phyloP scores from a whole-genome alignment of 1,284 basidiomycete species.

The Sanguinoderma infundibulare region DNA sequence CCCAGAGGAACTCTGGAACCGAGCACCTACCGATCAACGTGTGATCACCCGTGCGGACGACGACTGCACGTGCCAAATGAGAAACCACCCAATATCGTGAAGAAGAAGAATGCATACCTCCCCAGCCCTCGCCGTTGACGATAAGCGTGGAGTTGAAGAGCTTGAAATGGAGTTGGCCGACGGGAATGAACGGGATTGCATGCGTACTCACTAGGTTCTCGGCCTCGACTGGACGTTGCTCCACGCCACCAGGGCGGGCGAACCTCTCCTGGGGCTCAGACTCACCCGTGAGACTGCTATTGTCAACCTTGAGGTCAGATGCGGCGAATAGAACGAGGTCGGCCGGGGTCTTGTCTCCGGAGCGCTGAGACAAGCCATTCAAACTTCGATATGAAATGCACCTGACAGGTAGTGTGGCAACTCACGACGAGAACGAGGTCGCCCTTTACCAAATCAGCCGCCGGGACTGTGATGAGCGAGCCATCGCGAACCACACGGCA shows the following conservation, averaged over 20 bases:
- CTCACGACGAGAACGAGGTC: constrained; percentile 68
- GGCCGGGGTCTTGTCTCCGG: constrained; percentile 73
- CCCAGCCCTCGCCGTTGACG: constrained; percentile 72
- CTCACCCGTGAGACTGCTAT: constrained; percentile 72
- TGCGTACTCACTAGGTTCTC: constrained; percentile 57
- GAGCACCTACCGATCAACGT: constrained; percentile 58
- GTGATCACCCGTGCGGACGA: constrained; percentile 69
- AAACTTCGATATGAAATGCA: neutral
- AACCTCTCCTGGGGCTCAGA: constrained; percentile 69
- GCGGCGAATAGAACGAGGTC: constrained; percentile 63
- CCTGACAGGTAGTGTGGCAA: constrained; percentile 1
- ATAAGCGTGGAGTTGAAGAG: constrained; percentile 71
- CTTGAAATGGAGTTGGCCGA: constrained; percentile 34
- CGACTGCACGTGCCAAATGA: constrained; percentile 45
- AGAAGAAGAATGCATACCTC: constrained; percentile 45
- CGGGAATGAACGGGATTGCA: constrained; percentile 1
- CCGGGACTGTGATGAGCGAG: constrained; percentile 58
- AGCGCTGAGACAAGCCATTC: constrained; percentile 43
- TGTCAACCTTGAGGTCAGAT: constrained; percentile 70
- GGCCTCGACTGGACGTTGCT: constrained; percentile 59
- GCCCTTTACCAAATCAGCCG: constrained; percentile 68
- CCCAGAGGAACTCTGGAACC: neutral
- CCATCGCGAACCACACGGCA: constrained; percentile 69
- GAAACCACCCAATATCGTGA: neutral
- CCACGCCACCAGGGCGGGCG: constrained; percentile 50